A percentile compares a stretch with the other conserved stretches of the same genome.
Conservation (phyloP, 768 basidiomycete genomes). For the Panaeolus cyanescens region DNA sequence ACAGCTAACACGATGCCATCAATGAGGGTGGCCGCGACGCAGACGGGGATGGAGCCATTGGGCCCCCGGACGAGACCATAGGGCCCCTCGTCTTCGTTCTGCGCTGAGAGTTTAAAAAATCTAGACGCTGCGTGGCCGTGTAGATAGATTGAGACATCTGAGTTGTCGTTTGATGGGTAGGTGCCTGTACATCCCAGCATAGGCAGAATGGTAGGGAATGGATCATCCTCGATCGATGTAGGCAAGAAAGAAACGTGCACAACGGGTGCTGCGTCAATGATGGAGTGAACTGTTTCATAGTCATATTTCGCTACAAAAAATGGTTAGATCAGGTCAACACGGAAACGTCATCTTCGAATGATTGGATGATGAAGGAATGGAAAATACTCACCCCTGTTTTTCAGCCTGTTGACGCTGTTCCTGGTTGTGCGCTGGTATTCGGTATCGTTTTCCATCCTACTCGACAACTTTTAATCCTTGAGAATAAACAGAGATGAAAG, state of each 20-base stretch:
- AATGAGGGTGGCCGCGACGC: slow-evolving; percentile 25
- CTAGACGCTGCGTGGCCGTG: slow-evolving; percentile 24
- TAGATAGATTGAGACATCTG: slow-evolving; percentile 19
- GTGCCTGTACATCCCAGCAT: slow-evolving; percentile 26
- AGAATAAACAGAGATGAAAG: no score
- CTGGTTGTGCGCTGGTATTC: neutral
- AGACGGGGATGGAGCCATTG: slow-evolving; percentile 16
- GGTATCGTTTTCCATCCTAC: neutral
- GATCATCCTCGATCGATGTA: slow-evolving; percentile 19
- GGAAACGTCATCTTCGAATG: neutral
- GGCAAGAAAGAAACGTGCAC: slow-evolving; percentile 27
- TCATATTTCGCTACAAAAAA: slow-evolving; percentile 24
- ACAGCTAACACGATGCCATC: slow-evolving; percentile 29
- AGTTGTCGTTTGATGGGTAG: slow-evolving; percentile 9
- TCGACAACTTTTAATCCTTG: no score
- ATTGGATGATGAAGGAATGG: neutral
- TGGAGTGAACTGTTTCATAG: slow-evolving; percentile 21
- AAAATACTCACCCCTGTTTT: slow-evolving; percentile 16
- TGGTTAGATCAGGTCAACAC: no score
- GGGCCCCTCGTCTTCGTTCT: slow-evolving; percentile 9
- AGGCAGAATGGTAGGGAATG: slow-evolving; percentile 27
- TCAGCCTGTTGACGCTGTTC: slow-evolving; percentile 22
- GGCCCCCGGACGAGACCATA: slow-evolving; percentile 12
- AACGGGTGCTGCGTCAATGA: slow-evolving; percentile 24
- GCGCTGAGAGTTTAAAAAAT: slow-evolving; percentile 19